Conservation (phyloP, 164 flowering plant species). For the Chimonanthus salicifolius region DNA sequence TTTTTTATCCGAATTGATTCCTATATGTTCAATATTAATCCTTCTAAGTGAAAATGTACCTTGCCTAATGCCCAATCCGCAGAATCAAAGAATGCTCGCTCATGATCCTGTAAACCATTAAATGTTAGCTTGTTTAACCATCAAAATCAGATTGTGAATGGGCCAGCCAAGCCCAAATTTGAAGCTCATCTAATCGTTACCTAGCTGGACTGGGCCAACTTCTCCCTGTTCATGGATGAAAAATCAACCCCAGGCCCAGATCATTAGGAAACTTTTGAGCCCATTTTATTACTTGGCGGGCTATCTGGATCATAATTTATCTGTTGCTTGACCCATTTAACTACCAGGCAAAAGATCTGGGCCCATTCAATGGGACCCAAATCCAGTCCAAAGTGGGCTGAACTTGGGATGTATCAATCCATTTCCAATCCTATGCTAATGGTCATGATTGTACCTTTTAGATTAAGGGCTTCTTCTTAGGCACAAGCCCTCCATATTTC, state of each 20-base stretch:
- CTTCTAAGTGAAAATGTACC: slow-evolving; percentile 34
- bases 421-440: neutral
- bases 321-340: neutral
- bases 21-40: neutral
- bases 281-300: no score
- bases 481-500: slow-evolving; percentile 66
- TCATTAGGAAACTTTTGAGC: no score
- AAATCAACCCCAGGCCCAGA: no score
- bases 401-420: neutral
- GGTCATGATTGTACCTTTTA: slow-evolving; percentile 43
- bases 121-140: no score
- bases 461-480: slow-evolving; percentile 84
- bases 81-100: slow-evolving; percentile 65
- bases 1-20: neutral
- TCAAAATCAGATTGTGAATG: no score
- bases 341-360: neutral
- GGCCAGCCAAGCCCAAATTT: no score
- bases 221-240: no score
- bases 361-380: neutral
- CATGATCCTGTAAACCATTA: slow-evolving; percentile 10
- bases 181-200: no score
- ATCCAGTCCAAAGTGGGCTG: neutral
- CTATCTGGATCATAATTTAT: no score
- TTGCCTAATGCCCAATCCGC: slow-evolving; percentile 91
- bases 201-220: no score